A percentile compares a stretch with the other conserved stretches of the same genome.
phyloP scores from a whole-genome alignment of 2,329 filamentous ascomycete genomes.

The Penicillium capsulatum region DNA sequence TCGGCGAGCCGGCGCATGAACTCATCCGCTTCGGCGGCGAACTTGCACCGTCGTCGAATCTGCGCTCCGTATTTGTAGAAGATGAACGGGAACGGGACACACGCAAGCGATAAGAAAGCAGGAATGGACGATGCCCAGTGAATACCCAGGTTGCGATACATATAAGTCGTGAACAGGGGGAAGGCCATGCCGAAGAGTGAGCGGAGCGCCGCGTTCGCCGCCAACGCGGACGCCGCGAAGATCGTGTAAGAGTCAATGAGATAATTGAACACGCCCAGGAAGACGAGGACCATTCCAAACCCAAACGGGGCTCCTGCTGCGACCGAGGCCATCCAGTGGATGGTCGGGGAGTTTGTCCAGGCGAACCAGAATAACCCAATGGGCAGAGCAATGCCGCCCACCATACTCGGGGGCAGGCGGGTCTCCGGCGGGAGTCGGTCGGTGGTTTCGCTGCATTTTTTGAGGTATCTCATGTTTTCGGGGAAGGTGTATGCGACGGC shows the following conservation, averaged over 20 bases:
- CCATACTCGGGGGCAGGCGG: slow-evolving; percentile 25
- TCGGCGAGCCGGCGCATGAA: slow-evolving; percentile 37
- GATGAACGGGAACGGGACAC: slow-evolving; percentile 26
- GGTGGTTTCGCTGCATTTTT: slow-evolving; percentile 19
- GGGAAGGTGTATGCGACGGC: slow-evolving; percentile 23
- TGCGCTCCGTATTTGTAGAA: slow-evolving; percentile 26
- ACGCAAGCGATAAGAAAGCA: slow-evolving; percentile 24
- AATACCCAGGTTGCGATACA: slow-evolving; percentile 25
- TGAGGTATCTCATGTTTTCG: slow-evolving; percentile 28
- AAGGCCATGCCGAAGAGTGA: slow-evolving; percentile 26
- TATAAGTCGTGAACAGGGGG: slow-evolving; percentile 27
- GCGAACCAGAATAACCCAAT: slow-evolving; percentile 33
- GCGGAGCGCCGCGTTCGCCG: slow-evolving; percentile 25
- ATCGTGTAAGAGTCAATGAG: slow-evolving; percentile 28
- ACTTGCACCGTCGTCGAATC: slow-evolving; percentile 24
- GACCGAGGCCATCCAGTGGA: slow-evolving; percentile 25
- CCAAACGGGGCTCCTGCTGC: slow-evolving; percentile 24
- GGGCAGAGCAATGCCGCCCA: slow-evolving; percentile 24
- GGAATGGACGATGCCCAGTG: slow-evolving; percentile 27
- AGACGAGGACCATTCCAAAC: slow-evolving; percentile 26
- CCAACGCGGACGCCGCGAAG: slow-evolving; percentile 25
- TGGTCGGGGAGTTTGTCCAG: slow-evolving; percentile 28
- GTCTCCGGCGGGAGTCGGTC: slow-evolving; percentile 28
- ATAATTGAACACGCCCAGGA: slow-evolving; percentile 26
- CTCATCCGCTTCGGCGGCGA: slow-evolving; percentile 30